These are phyloP conservation scores for Hygrophorus russula DNA, from an alignment of 768 basidiomycete species.

Conservation along the genomic window DNA sequence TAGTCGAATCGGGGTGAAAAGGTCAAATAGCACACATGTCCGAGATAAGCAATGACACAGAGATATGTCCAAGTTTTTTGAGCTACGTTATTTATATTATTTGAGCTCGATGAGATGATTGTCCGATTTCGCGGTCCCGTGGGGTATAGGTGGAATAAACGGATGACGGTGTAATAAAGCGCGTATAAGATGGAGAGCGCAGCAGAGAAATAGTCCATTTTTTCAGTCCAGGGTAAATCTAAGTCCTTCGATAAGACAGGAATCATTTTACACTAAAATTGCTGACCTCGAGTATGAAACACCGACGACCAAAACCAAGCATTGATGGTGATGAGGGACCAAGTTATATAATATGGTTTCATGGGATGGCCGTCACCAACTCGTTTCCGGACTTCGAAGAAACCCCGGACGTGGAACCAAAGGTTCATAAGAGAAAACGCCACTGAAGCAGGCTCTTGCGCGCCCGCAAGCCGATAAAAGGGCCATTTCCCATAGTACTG, in stretches of 20 bases:
- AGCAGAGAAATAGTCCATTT: slow-evolving; percentile 92
- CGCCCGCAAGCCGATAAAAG: slow-evolving; percentile 78
- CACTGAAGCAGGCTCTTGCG: slow-evolving; percentile 93
- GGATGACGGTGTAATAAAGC: slow-evolving; percentile 67
- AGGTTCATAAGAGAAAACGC: slow-evolving; percentile 84
- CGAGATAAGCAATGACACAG: slow-evolving; percentile 46
- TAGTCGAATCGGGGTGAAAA: slow-evolving; percentile 81
- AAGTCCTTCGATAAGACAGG: slow-evolving; percentile 3
- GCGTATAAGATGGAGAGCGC: slow-evolving; percentile 74
- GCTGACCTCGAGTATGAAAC: slow-evolving; percentile 86
- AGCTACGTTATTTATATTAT: slow-evolving; percentile 9
- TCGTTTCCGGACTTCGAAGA: slow-evolving; percentile 29
- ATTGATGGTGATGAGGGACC: slow-evolving; percentile 67
- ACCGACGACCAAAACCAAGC: slow-evolving; percentile 89
- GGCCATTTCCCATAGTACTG: slow-evolving; percentile 98
- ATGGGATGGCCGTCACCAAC: slow-evolving; percentile 55
- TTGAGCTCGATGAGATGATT: slow-evolving; percentile 12
- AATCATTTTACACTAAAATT: background rate
- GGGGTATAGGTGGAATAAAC: slow-evolving; percentile 70
- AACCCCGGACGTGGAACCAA: slow-evolving; percentile 59
- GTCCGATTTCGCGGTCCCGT: slow-evolving; percentile 16
- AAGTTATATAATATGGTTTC: slow-evolving; percentile 52
- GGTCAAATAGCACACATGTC: slow-evolving; percentile 72
- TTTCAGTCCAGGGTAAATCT: slow-evolving; percentile 82
- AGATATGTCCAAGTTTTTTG: slow-evolving; percentile 33